Conservation (phyloP, 2,329 filamentous ascomycete genomes). For the Fusarium algeriense region DNA sequence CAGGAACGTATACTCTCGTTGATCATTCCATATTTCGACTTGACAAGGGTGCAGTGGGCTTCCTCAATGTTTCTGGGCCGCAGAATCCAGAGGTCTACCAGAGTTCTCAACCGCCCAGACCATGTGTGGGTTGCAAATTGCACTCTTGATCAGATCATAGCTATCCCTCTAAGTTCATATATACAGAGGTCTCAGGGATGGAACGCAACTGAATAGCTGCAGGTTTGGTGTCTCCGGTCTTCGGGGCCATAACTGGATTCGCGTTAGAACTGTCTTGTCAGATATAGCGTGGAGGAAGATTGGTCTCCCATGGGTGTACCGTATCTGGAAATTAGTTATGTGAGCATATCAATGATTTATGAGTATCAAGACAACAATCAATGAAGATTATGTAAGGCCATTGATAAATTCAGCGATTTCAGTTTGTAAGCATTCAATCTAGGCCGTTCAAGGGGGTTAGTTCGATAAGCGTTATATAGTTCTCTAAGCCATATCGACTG, state of each 20-base stretch:
- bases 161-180: neutral
- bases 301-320: neutral
- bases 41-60: slow-evolving; percentile 26
- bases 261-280: neutral
- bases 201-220: neutral
- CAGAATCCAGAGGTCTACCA: neutral
- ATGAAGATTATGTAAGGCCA: accelerated
- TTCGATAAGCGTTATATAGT: neutral
- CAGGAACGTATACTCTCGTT: slow-evolving; percentile 23
- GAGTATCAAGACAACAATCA: no score
- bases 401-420: neutral
- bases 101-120: slow-evolving; percentile 1
- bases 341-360: neutral
- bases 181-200: neutral
- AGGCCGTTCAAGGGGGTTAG: accelerated
- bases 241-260: neutral
- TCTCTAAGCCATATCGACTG: neutral
- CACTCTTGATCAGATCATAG: neutral
- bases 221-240: neutral
- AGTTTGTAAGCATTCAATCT: neutral
- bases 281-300: neutral
- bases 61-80: neutral
- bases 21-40: slow-evolving; percentile 29
- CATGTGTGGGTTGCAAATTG: slow-evolving; percentile 3
- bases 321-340: neutral